Evolutionary conservation across 2,329 filamentous ascomycete species (phyloP).

Genomic region (Elsinoe australis): DNA sequence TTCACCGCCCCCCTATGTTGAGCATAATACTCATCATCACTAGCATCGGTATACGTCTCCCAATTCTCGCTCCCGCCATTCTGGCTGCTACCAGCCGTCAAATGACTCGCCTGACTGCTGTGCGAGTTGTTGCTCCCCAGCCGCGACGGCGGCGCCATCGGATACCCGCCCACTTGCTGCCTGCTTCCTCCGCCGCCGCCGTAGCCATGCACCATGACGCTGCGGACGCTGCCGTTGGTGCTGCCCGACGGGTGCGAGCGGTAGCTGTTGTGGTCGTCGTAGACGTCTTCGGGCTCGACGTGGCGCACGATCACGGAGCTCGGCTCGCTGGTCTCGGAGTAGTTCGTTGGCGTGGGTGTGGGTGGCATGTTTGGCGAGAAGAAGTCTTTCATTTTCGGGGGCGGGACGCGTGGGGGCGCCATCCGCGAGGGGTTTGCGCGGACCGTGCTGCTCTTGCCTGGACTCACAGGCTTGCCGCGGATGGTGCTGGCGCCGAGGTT

Average conservation of each 20-base stretch:
- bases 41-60: slow-evolving; percentile 81
- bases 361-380: no score
- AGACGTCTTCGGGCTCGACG: slow-evolving; percentile 70
- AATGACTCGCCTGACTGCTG: slow-evolving; percentile 30
- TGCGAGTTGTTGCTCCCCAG: slow-evolving; percentile 70
- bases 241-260: slow-evolving; percentile 22
- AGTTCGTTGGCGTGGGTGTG: slow-evolving; percentile 25
- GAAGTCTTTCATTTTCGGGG: slow-evolving; percentile 88
- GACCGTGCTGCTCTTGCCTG: slow-evolving; percentile 7
- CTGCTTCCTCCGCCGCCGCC: slow-evolving; percentile 28
- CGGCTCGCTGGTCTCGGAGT: slow-evolving; percentile 38
- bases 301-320: slow-evolving; percentile 53
- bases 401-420: slow-evolving; percentile 55
- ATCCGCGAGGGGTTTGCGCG: slow-evolving; percentile 31
- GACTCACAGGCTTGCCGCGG: slow-evolving; percentile 26
- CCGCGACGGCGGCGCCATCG: slow-evolving; percentile 27
- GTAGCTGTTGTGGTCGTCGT: slow-evolving; percentile 57
- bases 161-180: neutral
- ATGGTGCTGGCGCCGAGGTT: slow-evolving; percentile 12
- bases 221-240: slow-evolving; percentile 27
- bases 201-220: slow-evolving; percentile 24
- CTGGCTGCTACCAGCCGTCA: slow-evolving; percentile 31
- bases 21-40: slow-evolving; percentile 62
- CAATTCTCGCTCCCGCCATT: slow-evolving; percentile 89
- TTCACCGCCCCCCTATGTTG: slow-evolving; percentile 63